Evolutionary conservation across 768 basidiomycete genomes (phyloP), one percentile per base, ranked within the genome.

Genomic region (Lentinus tigrinus): DNA sequence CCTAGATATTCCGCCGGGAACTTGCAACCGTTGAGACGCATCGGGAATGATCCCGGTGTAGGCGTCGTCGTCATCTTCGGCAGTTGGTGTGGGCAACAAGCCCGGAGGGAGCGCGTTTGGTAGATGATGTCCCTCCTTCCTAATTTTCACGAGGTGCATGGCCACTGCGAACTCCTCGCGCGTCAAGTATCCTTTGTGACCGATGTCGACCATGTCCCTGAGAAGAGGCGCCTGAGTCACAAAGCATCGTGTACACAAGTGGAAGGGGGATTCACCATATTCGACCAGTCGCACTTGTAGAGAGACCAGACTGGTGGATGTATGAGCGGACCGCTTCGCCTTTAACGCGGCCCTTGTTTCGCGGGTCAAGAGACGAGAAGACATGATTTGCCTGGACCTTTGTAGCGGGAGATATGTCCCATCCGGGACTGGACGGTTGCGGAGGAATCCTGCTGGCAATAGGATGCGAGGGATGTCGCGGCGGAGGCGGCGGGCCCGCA

Each of bases 261-360:
- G 24, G 10, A 16, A 17, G n/a, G 44, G n/a, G n/a, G n/a, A n/a
- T 55, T 38, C 34, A 66, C 65, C 65, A 65, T 52, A 69, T 67
- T 17, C 63, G 59, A 3, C 56, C 58, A 8, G 59, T 52, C 1
- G 55, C 52, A 16, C 57, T 60, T 17, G 55, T 40, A 0, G 64
- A 52, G 10, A 65, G 48, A 4, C 65, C 65, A 0, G 39, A 17
- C 34, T 59, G 51, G 23, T 57, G 57, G 27, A 65, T 37, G 44
- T 61, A 63, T 23, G 57, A 26, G n/a, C 47, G 47, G 3, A 52
- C 57, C 1, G 57, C 54, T 11, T 63, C 56, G 0, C 57, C 60
- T 34, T 47, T 54, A 3, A 52, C 54, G 10, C 44, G 57, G 5
- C 65, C 65, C 10, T 48, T 38, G n/a, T 53, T 54, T 43, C 56